phyloP scores from a whole-genome alignment of 179 eudicot genomes.

The Monotropa hypopitys region DNA sequence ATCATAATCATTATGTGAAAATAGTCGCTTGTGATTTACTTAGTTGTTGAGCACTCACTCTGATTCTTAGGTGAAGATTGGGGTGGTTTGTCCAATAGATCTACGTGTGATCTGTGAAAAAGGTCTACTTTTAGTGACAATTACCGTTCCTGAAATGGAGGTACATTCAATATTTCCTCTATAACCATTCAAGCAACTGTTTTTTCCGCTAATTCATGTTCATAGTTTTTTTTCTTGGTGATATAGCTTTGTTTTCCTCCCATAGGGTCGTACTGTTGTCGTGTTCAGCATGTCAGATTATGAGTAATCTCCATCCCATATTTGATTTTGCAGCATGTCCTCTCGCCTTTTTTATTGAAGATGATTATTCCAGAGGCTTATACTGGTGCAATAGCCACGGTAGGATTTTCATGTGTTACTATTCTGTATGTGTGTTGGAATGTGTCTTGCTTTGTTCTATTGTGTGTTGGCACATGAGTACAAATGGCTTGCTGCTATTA shows the following conservation, averaged over 20 bases:
- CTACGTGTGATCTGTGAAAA: conserved; percentile 78
- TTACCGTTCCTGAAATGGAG: conserved; percentile 98
- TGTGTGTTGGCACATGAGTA: background rate
- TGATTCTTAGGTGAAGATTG: conserved; percentile 45
- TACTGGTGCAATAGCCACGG: conserved; percentile 87
- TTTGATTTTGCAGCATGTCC: conserved; percentile 59
- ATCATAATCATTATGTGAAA: background rate
- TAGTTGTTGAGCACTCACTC: conserved; percentile 8
- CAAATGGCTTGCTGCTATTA: conserved; percentile 5
- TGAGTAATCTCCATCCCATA: background rate
- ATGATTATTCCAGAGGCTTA: conserved; percentile 80
- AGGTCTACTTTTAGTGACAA: conserved; percentile 78
- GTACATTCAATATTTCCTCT: conserved; percentile 22
- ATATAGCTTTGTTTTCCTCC: background rate
- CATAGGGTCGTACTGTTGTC: background rate
- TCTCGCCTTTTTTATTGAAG: conserved; percentile 93
- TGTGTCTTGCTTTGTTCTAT: background rate
- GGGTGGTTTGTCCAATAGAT: conserved; percentile 46
- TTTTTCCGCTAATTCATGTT: background rate
- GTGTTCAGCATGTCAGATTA: background rate
- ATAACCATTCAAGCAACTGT: background rate
- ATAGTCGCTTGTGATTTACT: background rate
- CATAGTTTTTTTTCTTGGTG: background rate
- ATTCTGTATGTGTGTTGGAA: background rate
- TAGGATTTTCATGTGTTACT: conserved; percentile 13